Conservation (phyloP, 208 protist genomes). For the Trichomonas tenax region DNA sequence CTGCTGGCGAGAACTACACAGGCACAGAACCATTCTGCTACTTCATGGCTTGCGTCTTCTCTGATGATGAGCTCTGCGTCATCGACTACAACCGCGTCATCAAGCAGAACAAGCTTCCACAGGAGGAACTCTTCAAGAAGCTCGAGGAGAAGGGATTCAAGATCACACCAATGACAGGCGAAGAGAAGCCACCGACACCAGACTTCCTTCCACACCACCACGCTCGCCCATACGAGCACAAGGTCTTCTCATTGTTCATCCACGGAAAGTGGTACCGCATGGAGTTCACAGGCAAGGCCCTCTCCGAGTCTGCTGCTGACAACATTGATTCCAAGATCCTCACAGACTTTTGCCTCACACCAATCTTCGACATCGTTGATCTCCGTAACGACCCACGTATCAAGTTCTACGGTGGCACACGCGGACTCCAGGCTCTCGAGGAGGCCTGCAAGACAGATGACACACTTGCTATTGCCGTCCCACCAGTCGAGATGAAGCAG, state of each 20-base stretch:
- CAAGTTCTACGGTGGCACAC: background rate
- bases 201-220: background rate
- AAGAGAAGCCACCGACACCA: background rate
- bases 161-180: background rate
- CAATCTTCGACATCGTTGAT: slow-evolving; percentile 16
- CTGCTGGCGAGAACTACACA: background rate
- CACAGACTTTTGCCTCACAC: background rate
- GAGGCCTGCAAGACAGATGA: background rate
- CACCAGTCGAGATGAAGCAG: background rate
- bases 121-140: background rate
- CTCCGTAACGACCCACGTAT: background rate
- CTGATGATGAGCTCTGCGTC: background rate
- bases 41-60: background rate
- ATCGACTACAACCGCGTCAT: slow-evolving; percentile 20
- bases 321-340: background rate
- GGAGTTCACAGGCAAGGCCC: background rate
- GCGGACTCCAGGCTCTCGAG: background rate
- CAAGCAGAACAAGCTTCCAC: background rate
- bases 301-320: background rate
- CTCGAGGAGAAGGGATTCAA: background rate
- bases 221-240: background rate
- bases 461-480: background rate
- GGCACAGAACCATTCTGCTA: slow-evolving; percentile 10
- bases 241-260: background rate
- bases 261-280: background rate